Evolutionary conservation across 805 yeast species (phyloP).

Genomic region (Starmerella geochares): DNA sequence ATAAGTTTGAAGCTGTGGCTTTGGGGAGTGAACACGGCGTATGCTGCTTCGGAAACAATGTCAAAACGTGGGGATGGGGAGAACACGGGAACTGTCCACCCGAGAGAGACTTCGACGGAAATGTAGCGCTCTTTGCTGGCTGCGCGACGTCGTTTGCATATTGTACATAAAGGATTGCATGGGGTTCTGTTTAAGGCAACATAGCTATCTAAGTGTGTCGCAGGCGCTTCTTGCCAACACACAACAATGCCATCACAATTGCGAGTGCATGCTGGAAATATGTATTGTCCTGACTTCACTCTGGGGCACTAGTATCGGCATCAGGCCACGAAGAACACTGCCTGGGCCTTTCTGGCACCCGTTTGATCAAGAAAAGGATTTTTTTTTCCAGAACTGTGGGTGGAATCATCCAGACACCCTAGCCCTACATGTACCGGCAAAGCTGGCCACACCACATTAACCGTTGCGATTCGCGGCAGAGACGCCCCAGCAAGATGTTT

Average conservation of each 20-base stretch:
- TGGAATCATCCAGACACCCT: not conserved
- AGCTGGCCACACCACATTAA: not conserved
- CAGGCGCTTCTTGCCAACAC: constrained; percentile 28
- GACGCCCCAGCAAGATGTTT: constrained; percentile 40
- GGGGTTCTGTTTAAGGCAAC: not conserved
- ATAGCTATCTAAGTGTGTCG: constrained; percentile 14
- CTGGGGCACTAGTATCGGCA: constrained; percentile 24
- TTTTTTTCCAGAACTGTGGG: not conserved
- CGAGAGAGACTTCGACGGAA: constrained; percentile 5
- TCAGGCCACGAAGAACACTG: constrained; percentile 6
- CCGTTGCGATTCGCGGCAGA: not conserved
- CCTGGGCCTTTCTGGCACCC: constrained; percentile 8
- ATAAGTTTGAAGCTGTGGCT: constrained; percentile 26
- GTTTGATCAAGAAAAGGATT: not conserved
- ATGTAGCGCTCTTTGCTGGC: constrained; percentile 24
- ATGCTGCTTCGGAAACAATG: constrained; percentile 30
- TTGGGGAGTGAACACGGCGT: constrained; percentile 88
- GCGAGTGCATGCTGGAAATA: constrained; percentile 23
- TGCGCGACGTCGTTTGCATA: constrained; percentile 30
- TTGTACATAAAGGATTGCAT: not conserved
- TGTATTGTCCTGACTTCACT: constrained; percentile 26
- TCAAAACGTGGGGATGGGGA: constrained; percentile 95
- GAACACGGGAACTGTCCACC: constrained; percentile 94
- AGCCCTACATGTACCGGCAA: not conserved
- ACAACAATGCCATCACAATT: constrained; percentile 13